Base-by-base conservation (phyloP, 2,329 filamentous ascomycete species). In the Microdochium bolleyi region DNA sequence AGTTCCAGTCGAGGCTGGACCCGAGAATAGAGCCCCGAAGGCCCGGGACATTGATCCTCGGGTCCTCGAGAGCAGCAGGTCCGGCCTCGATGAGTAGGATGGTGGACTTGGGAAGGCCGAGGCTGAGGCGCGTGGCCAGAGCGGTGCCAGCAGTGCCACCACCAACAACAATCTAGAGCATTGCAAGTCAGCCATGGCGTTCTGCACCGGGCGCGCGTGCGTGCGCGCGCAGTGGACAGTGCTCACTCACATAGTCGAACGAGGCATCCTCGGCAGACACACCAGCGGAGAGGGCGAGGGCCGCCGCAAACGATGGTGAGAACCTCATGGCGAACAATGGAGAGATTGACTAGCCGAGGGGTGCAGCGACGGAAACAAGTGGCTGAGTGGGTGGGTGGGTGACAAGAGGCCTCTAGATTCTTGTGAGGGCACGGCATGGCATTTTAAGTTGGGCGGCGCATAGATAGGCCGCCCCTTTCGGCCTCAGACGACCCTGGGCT, bases 1-100 rank as follows among this genome's bases (percentile, higher is more conserved):
- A 76, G 56, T 70, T 72, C 65, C 74, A 73, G 56, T 77, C 67
- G 51, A 64, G 64, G 2, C 50, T 48, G 2, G 62, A 55, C 1
- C 59, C 62, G 16, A 68, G 49, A 4, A 58, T 60, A 0, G 63
- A 60, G 3, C 66, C 66, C 5, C 63, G 59, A 53, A 65, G 56
- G 3, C 66, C 66, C 1, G 66, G 66, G 48, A 67, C 56, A 19
- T 66, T 67, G 55, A 69, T 67, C 30, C 60, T 57, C 13, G 59
- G 54, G 49, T 68, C 66, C 2, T 64, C 62, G 10, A 56, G 58
- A 7, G 60, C 61, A 5, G 61, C 55, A 19, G 63, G 60, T 11
- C 64, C 64, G 13, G 63, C 63, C 51, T 65, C 64, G 27, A 67
- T 52, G 49, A 67, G 60, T 24, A 68, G 60, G 51, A 69, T 61